These are phyloP conservation scores for Ophiognomonia clavigignenti-juglandacearum DNA, from an alignment of 2,329 filamentous ascomycete genomes.

Conservation along the genomic window DNA sequence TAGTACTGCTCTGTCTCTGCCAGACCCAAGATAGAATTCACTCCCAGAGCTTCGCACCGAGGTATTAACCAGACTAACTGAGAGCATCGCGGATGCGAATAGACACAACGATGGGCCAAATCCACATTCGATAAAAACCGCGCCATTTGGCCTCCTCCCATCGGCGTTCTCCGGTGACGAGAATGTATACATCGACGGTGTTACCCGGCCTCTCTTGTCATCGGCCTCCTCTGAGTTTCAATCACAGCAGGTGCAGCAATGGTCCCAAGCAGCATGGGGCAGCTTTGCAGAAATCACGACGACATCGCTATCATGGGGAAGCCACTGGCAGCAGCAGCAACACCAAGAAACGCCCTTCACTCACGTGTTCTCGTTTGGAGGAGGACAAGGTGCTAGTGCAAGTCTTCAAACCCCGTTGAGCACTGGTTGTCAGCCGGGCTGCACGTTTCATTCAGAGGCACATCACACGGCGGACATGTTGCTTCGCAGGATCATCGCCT, in stretches of 20 bases:
- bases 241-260: conserved; percentile 1
- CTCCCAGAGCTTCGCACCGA: too few relatives aligned
- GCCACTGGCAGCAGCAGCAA: conserved; percentile 2
- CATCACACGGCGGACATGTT: conserved; percentile 25
- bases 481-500: conserved; percentile 20
- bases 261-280: not conserved
- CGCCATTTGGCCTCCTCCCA: conserved; percentile 14
- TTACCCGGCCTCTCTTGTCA: conserved; percentile 17
- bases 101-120: conserved; percentile 3
- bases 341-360: too few relatives aligned
- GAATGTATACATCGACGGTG: conserved; percentile 13
- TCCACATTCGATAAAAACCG: not conserved
- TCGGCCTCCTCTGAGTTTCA: not conserved
- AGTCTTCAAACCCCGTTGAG: not conserved
- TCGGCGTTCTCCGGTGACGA: conserved; percentile 8
- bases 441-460: conserved; percentile 22
- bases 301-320: not conserved
- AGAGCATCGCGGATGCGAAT: too few relatives aligned
- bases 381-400: too few relatives aligned
- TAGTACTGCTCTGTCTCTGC: not conserved
- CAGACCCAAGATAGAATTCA: too few relatives aligned
- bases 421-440: conserved; percentile 20
- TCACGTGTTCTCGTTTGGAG: too few relatives aligned
- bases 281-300: not conserved
- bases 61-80: too few relatives aligned